Base-by-base conservation (phyloP, 2,329 filamentous ascomycete species). In the Epichloe bromicola region DNA sequence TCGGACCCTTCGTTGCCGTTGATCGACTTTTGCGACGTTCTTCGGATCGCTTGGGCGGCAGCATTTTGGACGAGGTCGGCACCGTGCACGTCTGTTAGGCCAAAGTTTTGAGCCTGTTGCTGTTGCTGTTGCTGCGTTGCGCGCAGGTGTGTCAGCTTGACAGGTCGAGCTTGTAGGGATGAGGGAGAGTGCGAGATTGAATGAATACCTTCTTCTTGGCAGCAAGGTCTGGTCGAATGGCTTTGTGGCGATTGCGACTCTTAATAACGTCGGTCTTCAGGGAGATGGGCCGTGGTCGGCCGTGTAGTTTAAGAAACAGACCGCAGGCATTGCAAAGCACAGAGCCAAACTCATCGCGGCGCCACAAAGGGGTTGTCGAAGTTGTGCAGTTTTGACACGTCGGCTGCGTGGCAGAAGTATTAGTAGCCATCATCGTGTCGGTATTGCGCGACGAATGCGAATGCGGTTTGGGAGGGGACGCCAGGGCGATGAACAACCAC, bases 211-310 rank as follows among this genome's bases (percentile, higher is more conserved):
- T 95, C 70, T 89, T 82, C 68, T 83, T 90, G 62, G 88, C 86
- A 45, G 83, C 82, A 56, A 86, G 79, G 61, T 90, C 87, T 8
- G 86, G 80, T 50, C 80, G 79, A 68, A 81, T 79, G 30, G 89
- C 93, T 76, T 97, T 97, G 60, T 97, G 91, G 57, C 93, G 83
- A 71, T 98, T 98, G 63, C 93, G 88, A 74, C 90, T 96, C 76
- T 98, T 98, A 74, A 98, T 98, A 59, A 97, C 91, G 74, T 98
- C 93, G 46, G 93, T 97, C 77, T 98, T 98, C 61, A 98, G 79
- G 60, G 88, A 95, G 67, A 95, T 96, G 59, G 93, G 93, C 51
- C 93, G 84, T 54, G 93, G 82, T 26, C 90, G 86, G 57, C 90
- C 90, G 67, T 98, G 93, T 59, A 98, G 78, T 77, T 98, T 98